Evolutionary conservation across 352 stramenopile species (phyloP).

Genomic region (Halophytophthora polymorphica): DNA sequence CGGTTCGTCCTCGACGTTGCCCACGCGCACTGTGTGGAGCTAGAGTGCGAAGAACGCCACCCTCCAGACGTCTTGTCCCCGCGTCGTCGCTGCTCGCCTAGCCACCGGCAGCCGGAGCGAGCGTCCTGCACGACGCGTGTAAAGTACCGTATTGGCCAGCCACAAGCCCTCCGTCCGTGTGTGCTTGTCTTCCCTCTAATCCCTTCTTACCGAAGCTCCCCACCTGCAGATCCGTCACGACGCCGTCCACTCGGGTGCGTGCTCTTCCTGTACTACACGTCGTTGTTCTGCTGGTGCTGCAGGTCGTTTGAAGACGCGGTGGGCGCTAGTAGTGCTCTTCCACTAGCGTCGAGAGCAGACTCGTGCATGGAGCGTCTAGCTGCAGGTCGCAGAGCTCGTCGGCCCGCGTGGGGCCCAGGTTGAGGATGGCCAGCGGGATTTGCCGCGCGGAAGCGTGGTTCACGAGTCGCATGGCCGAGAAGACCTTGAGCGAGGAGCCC

Average conservation of each 20-base stretch:
- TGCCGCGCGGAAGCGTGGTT: slow-evolving; percentile 60
- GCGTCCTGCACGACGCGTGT: slow-evolving; percentile 2
- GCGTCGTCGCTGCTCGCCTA: not conserved
- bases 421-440: slow-evolving; percentile 85
- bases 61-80: not conserved
- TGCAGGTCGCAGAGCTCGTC: slow-evolving; percentile 79
- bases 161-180: not conserved
- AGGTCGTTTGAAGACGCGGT: too few species aligned
- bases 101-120: not conserved
- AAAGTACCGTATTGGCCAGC: slow-evolving; percentile 1
- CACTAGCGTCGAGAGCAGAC: slow-evolving; percentile 44
- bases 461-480: slow-evolving; percentile 93
- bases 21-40: slow-evolving; percentile 57
- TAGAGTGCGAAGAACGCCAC: slow-evolving; percentile 11
- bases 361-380: slow-evolving; percentile 58
- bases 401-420: slow-evolving; percentile 83
- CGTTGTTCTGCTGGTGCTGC: too few species aligned
- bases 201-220: not conserved
- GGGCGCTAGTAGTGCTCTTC: slow-evolving; percentile 14
- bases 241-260: too few species aligned
- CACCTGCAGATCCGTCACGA: too few species aligned
- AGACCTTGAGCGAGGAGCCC: slow-evolving; percentile 92
- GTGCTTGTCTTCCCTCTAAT: too few species aligned
- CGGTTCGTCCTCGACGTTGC: slow-evolving; percentile 28
- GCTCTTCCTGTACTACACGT: too few species aligned